phyloP scores from a whole-genome alignment of 2,329 filamentous ascomycete genomes.

The Aspergillus ustus region DNA sequence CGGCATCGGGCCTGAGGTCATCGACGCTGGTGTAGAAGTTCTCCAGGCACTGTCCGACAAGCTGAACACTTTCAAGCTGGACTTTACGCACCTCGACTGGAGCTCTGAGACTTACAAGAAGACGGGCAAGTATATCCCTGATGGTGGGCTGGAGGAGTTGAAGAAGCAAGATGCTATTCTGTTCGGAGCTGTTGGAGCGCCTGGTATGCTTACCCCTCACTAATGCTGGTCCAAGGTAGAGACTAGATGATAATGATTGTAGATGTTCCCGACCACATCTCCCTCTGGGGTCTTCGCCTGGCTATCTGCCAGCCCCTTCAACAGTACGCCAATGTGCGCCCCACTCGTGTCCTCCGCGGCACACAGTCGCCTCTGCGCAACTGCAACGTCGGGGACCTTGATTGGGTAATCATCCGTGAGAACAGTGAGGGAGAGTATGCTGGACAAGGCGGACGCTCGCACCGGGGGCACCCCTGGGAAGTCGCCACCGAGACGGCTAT shows the following conservation, averaged over 20 bases:
- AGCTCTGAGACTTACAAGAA: constrained; percentile 69
- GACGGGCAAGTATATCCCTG: constrained; percentile 68
- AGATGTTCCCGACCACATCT: constrained; percentile 69
- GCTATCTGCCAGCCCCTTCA: constrained; percentile 70
- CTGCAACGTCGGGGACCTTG: constrained; percentile 61
- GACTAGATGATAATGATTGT: not conserved
- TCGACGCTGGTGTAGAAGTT: constrained; percentile 66
- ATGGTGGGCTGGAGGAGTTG: constrained; percentile 62
- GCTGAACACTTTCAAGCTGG: constrained; percentile 61
- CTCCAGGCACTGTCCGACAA: constrained; percentile 52
- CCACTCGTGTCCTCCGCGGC: constrained; percentile 65
- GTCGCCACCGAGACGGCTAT: constrained; percentile 66
- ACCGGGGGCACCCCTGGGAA: constrained; percentile 63
- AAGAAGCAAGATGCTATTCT: constrained; percentile 67
- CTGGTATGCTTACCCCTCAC: constrained; percentile 41
- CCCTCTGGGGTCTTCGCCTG: constrained; percentile 69
- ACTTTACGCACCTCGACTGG: constrained; percentile 70
- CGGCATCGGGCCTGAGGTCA: constrained; percentile 72
- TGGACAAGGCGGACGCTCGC: constrained; percentile 66
- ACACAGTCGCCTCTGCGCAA: constrained; percentile 62
- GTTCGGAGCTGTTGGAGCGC: constrained; percentile 70
- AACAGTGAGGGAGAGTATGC: constrained; percentile 71
- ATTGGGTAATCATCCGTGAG: constrained; percentile 70
- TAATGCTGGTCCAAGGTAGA: not conserved
- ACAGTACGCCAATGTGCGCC: constrained; percentile 71